These are phyloP conservation scores for Backusella westeae DNA, from an alignment of 192 early-diverging fungal genomes.

Conservation along the genomic window DNA sequence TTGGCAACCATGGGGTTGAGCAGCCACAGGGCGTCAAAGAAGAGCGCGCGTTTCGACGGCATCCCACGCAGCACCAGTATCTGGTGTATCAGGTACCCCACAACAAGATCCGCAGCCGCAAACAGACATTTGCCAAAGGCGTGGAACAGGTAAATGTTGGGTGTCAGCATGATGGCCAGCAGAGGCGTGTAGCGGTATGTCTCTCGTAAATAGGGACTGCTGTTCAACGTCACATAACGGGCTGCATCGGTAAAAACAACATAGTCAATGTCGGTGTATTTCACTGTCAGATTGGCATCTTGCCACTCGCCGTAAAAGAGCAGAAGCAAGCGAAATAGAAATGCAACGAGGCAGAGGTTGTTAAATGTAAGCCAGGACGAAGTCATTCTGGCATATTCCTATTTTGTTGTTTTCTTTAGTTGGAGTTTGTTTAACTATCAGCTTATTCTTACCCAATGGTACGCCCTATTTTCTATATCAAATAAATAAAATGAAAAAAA, in stretches of 20 bases:
- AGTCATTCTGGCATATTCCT: neutral
- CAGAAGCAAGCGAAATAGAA: conserved; percentile 60
- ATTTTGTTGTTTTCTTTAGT: neutral
- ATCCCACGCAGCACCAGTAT: conserved; percentile 56
- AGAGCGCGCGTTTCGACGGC: conserved; percentile 44
- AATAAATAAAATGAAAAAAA: neutral
- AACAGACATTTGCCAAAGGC: conserved; percentile 95
- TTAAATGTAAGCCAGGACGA: conserved; percentile 29
- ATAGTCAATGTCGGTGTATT: conserved; percentile 99
- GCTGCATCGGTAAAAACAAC: conserved; percentile 95
- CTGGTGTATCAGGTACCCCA: conserved; percentile 66
- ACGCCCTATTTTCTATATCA: neutral
- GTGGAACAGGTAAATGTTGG: conserved; percentile 70
- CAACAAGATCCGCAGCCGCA: conserved; percentile 73
- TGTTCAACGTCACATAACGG: conserved; percentile 63
- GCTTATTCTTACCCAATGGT: no score
- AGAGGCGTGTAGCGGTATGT: conserved; percentile 98
- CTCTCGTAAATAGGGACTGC: conserved; percentile 83
- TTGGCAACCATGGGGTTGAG: conserved; percentile 95
- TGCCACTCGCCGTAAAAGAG: conserved; percentile 87
- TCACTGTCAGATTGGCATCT: conserved; percentile 85
- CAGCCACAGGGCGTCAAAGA: conserved; percentile 74
- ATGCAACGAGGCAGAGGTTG: conserved; percentile 22
- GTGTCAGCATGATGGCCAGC: conserved; percentile 85
- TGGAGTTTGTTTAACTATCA: no score